Evolutionary conservation across 148 eudicot species (phyloP), one percentile per base, ranked within the genome.

Genomic region (Rhododendron griersonianum): DNA sequence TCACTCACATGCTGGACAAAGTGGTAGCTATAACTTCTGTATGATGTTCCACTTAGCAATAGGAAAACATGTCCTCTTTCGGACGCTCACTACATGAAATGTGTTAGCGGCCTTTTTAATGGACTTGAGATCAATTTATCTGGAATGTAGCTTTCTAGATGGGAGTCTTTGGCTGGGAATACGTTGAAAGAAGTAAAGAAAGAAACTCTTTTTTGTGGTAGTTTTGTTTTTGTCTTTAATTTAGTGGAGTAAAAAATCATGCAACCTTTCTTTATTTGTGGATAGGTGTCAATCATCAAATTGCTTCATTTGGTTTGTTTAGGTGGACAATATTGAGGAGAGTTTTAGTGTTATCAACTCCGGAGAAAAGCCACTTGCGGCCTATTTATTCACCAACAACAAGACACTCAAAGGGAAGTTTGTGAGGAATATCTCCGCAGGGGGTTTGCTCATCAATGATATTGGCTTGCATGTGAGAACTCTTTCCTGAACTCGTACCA

Each of bases 281-380:
- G 5, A 28, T 25, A 11, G 4, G 5, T 33, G 69, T 61, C 33
- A n/a, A 39, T 45, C 47, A 7, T 81, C 39, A 30, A 63, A 57
- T 81, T 85, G 84, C 76, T 3, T 84, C 13, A 48, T 78, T 73
- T 48, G 53, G 18, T 78, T 83, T 74, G 77, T 45, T 33, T 85
- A 94, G 96, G 94, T 94, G 77, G 90, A 89, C 47, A 90, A 78
- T 75, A 65, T 94, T 51, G 93, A 94, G 84, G 95, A 94, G 44
- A 85, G 93, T 76, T 84, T 91, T 71, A 67, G 83, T 41, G n/a
- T 89, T 28, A 89, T 94, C 9, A 91, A 85, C 84, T 89, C 94
- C 16, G 89, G 71, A 92, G 86, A 90, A 80, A 94, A 94, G 88
- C 95, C 96, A 80, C 93, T 94, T 77, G 95, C 95, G 47, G 94